Conservation (phyloP, 192 early-diverging fungal species). For the Borealophlyctis nickersoniae region DNA sequence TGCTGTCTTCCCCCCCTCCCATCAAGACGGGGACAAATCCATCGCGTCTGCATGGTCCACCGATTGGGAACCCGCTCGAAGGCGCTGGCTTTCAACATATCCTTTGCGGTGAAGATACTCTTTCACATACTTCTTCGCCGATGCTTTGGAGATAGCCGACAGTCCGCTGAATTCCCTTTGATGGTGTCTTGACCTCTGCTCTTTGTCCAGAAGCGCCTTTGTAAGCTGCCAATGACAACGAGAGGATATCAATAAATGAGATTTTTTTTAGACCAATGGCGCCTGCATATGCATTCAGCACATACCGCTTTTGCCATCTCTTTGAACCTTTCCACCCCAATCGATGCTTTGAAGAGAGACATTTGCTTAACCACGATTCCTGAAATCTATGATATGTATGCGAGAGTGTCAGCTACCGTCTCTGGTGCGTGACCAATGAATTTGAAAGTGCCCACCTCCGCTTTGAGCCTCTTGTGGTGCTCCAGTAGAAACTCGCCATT, state of each 20-base stretch:
- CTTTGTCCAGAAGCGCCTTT: conserved; percentile 38
- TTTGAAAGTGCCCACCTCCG: not conserved
- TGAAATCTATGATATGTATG: conserved; percentile 37
- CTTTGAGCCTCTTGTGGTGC: conserved; percentile 7
- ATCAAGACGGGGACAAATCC: no score
- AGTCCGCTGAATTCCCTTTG: conserved; percentile 7
- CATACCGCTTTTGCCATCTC: conserved; percentile 43
- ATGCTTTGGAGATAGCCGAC: conserved; percentile 22
- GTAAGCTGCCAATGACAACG: conserved; percentile 30
- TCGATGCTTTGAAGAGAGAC: conserved; percentile 28
- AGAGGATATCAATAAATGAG: not conserved
- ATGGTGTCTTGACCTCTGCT: conserved; percentile 21
- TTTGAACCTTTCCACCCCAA: conserved; percentile 45
- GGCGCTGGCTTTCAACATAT: no score
- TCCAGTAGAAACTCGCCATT: not conserved
- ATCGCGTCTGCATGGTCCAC: no score
- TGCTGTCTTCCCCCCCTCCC: no score
- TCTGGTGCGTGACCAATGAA: conserved; percentile 9
- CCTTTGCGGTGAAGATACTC: conserved; percentile 16
- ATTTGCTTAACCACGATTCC: conserved; percentile 40
- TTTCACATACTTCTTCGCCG: conserved; percentile 36
- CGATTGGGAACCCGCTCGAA: no score
- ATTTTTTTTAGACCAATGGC: not conserved
- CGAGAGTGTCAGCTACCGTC: no score
- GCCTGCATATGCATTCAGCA: no score